Evolutionary conservation across 1,139 yeast species (phyloP), one percentile per base, ranked within the genome.

Genomic region (Suzukiozyma palmioleophila): DNA sequence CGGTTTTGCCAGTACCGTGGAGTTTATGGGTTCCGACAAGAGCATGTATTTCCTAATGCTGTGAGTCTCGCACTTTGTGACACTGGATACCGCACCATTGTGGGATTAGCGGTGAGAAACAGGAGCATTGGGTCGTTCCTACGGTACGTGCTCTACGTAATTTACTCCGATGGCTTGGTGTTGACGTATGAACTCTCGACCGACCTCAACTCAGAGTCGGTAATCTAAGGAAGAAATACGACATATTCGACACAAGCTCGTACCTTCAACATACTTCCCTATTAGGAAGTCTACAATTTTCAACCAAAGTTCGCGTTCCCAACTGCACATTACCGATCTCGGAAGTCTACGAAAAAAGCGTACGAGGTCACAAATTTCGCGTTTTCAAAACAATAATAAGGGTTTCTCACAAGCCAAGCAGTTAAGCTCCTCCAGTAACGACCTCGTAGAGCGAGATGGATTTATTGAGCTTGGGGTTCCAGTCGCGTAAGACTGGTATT

Each of bases 401-500:
- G 16, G n/a, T 28, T 8, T 8, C 6, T 12, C 5, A 12, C 12
- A 4, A 26, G 8, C 28, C 12, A 14, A 13, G 31, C 14, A n/a
- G 10, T 28, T 11, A 4, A 26, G 5, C 28, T 11, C 13, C 28
- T n/a, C 31, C 12, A 28, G 31, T 8, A 13, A 15, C 31, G 14
- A 28, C 12, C 12, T 12, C 28, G 13, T 26, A 26, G 13, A 26
- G 28, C 28, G 13, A 26, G 21, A 69, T 69, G 75, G 80, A 78
- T 53, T 67, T 75, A 48, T 63, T 78, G 54, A 65, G 69, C 40
- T 60, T 79, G 31, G 86, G 86, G 12, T 56, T 68, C 29, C 69
- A 64, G 56, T 73, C 84, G 36, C 67, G 86, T 15, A 79, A 78
- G 56, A 77, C 85, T 1, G 87, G 87, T 8, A 56, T 81, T 15